A percentile compares a stretch with the other conserved stretches of the same genome.
These are phyloP conservation scores for Mycena floridula DNA, from an alignment of 768 basidiomycete species.

Conservation along the genomic window DNA sequence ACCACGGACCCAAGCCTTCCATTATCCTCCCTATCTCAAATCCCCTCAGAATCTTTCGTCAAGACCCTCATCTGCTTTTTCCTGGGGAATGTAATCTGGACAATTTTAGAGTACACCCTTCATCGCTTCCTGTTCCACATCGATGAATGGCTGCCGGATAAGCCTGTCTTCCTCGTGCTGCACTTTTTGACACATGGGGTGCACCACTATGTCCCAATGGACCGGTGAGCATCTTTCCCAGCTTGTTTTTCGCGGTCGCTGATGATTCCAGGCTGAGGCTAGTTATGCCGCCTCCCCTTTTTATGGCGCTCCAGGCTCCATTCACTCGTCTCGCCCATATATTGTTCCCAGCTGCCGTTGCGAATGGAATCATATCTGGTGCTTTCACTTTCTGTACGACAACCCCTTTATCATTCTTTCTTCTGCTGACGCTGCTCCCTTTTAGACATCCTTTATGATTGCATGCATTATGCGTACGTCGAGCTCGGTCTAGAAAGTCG, in stretches of 20 bases:
- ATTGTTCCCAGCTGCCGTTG: constrained; percentile 77
- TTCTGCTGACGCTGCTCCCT: constrained; percentile 1
- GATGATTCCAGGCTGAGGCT: constrained; percentile 60
- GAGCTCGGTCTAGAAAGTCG: constrained; percentile 1
- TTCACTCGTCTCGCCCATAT: constrained; percentile 81
- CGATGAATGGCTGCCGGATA: constrained; percentile 82
- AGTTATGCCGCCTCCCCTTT: constrained; percentile 93
- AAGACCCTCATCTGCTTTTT: constrained; percentile 69
- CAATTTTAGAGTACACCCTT: constrained; percentile 84
- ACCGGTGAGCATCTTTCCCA: constrained; percentile 49
- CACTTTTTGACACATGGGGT: constrained; percentile 95
- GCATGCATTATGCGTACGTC: constrained; percentile 86
- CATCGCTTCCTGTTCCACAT: constrained; percentile 98
- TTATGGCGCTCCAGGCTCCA: constrained; percentile 69
- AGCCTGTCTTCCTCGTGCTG: constrained; percentile 67
- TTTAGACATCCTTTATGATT: constrained; percentile 76
- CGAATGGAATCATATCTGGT: constrained; percentile 90
- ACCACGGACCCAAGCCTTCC: constrained; percentile 50
- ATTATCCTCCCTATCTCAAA: constrained; percentile 34
- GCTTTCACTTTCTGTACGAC: constrained; percentile 69
- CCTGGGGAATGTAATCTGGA: constrained; percentile 88
- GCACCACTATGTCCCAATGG: constrained; percentile 98
- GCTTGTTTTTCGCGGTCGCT: neutral
- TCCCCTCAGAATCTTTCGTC: constrained; percentile 44
- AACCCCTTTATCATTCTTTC: neutral